A percentile compares a stretch with the other conserved stretches of the same genome.
These are phyloP conservation scores for Ustilago trichophora DNA, from an alignment of 1,284 basidiomycete species.

Conservation along the genomic window DNA sequence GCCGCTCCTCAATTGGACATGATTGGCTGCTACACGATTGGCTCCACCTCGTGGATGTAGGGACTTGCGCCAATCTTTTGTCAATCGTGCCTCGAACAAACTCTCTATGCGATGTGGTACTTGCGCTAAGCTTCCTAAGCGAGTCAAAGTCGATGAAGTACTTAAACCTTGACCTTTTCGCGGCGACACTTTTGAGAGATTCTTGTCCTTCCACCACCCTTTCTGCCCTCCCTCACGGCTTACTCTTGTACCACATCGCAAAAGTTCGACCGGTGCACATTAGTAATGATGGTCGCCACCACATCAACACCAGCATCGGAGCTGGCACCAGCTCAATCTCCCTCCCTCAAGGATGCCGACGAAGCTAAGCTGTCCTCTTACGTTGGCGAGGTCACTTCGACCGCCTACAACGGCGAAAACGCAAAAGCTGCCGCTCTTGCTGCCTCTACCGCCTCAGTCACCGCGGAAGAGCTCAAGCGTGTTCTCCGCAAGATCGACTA, in stretches of 20 bases:
- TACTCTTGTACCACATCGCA: too few species aligned
- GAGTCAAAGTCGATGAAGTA: too few species aligned
- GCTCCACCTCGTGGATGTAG: too few species aligned
- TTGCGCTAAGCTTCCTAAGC: too few species aligned
- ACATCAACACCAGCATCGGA: not conserved
- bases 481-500: constrained; percentile 62
- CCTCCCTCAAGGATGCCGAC: constrained; percentile 4
- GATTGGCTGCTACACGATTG: too few species aligned
- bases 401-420: constrained; percentile 23
- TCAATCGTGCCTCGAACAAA: too few species aligned
- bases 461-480: constrained; percentile 29
- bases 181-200: not conserved
- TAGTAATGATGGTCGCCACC: constrained; percentile 5
- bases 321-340: not conserved
- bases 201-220: too few species aligned
- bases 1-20: too few species aligned
- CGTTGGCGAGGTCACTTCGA: constrained; percentile 14
- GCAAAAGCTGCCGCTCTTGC: constrained; percentile 29
- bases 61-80: too few species aligned
- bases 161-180: too few species aligned
- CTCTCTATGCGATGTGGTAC: too few species aligned
- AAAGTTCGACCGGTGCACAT: too few species aligned
- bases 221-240: not conserved
- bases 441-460: constrained; percentile 12
- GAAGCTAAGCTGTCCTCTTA: constrained; percentile 1